Conservation (phyloP, 2,329 filamentous ascomycete species). For the Aureobasidium lini region DNA sequence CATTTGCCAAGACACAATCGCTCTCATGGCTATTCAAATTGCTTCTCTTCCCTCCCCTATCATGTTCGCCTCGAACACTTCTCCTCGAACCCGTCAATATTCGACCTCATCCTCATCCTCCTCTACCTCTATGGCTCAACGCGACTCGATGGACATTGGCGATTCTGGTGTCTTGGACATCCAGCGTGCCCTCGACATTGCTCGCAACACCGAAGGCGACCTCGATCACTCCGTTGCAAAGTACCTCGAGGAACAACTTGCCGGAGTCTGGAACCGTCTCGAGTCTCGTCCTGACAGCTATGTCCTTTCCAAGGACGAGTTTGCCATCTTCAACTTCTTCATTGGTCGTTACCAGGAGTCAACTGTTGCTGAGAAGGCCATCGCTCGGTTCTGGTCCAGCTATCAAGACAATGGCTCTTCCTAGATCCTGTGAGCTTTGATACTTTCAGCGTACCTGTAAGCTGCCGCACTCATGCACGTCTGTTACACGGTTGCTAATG, state of each 20-base stretch:
- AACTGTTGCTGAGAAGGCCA: conserved; percentile 43
- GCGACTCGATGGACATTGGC: conserved; percentile 19
- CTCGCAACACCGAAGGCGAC: conserved; percentile 64
- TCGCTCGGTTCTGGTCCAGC: conserved; percentile 51
- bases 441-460: background rate
- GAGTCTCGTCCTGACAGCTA: conserved; percentile 59
- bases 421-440: background rate
- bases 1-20: conserved; percentile 4
- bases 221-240: conserved; percentile 55
- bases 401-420: conserved; percentile 24
- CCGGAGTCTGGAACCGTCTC: conserved; percentile 61
- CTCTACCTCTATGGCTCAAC: background rate
- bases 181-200: conserved; percentile 64
- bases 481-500: background rate
- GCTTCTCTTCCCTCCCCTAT: conserved; percentile 17
- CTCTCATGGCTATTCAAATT: conserved; percentile 13
- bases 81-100: conserved; percentile 5
- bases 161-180: conserved; percentile 42
- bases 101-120: conserved; percentile 17
- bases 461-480: background rate
- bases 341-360: conserved; percentile 56
- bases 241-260: conserved; percentile 58
- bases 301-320: conserved; percentile 68
- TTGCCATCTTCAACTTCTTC: conserved; percentile 81
- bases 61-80: conserved; percentile 11